A percentile compares a stretch with the other conserved stretches of the same genome.
These are phyloP conservation scores for Spergularia azorica DNA, from an alignment of 179 eudicot species.

Conservation along the genomic window DNA sequence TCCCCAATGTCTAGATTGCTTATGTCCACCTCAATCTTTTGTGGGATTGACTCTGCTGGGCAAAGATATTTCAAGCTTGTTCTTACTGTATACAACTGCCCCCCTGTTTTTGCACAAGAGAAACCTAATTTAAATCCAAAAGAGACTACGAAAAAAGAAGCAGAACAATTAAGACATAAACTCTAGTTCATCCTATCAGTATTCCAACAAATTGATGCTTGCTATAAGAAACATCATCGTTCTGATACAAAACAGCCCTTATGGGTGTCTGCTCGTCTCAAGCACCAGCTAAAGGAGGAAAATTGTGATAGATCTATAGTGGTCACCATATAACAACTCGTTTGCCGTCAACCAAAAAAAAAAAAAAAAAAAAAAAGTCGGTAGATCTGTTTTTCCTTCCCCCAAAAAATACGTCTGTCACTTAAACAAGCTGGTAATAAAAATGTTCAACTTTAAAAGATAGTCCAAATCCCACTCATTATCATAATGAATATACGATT, in stretches of 20 bases:
- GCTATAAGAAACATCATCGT: background rate
- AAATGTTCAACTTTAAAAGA: background rate
- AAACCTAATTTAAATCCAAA: background rate
- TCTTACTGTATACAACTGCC: conserved; percentile 57
- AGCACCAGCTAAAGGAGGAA: too few relatives aligned
- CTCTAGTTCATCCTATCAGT: background rate
- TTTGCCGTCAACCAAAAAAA: background rate
- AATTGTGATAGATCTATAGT: too few relatives aligned
- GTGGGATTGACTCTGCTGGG: conserved; percentile 80
- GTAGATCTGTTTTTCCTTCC: background rate
- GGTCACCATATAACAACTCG: too few relatives aligned
- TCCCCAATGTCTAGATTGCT: conserved; percentile 83
- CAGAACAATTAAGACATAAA: background rate
- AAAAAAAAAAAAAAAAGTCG: background rate
- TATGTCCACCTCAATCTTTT: conserved; percentile 82
- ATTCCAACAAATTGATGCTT: background rate
- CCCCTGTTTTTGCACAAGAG: conserved; percentile 53
- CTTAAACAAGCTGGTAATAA: background rate
- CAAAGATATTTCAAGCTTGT: conserved; percentile 61
- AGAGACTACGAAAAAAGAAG: background rate
- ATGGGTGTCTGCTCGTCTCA: too few relatives aligned
- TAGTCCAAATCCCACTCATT: too few relatives aligned
- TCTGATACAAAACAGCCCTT: too few relatives aligned
- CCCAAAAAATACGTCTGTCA: background rate
- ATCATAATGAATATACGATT: too few relatives aligned